Conservation (phyloP, 179 eudicot genomes). For the Sideroxylon spinosum region DNA sequence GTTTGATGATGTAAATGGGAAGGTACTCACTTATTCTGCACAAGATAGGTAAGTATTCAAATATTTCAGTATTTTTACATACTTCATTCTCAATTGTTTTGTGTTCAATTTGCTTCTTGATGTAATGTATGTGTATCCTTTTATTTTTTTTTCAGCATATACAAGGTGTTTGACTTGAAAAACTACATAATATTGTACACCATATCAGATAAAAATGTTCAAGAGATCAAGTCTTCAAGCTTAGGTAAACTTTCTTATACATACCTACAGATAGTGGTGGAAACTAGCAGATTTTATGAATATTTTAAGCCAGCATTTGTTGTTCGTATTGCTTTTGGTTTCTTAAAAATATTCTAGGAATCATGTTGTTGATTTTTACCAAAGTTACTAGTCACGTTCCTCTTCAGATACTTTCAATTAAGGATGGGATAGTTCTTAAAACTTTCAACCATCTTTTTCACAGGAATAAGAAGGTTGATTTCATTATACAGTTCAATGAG, state of each 20-base stretch:
- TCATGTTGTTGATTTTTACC: constrained; percentile 78
- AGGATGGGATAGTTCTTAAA: constrained; percentile 95
- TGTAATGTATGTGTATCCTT: not conserved
- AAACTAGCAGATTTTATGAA: not conserved
- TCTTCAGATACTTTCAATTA: constrained; percentile 88
- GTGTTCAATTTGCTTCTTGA: not conserved
- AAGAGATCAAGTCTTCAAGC: constrained; percentile 91
- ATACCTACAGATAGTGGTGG: not conserved
- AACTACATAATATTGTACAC: constrained; percentile 81
- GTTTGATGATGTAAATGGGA: constrained; percentile 95
- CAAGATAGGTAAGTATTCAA: constrained; percentile 62
- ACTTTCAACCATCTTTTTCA: constrained; percentile 87
- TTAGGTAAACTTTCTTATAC: constrained; percentile 47
- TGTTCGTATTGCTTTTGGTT: not conserved
- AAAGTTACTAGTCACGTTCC: constrained; percentile 78
- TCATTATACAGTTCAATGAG: constrained; percentile 94
- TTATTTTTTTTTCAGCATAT: constrained; percentile 44
- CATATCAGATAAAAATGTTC: constrained; percentile 78
- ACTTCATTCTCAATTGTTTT: not conserved
- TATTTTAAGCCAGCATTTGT: no score
- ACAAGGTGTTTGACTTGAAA: constrained; percentile 93
- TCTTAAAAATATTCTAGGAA: constrained; percentile 66
- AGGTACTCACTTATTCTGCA: constrained; percentile 91
- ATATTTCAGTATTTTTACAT: not conserved
- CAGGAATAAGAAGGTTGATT: constrained; percentile 92